Evolutionary conservation across 257 asterid species (phyloP), one percentile per base, ranked within the genome.

Genomic region (Cruciata laevipes): DNA sequence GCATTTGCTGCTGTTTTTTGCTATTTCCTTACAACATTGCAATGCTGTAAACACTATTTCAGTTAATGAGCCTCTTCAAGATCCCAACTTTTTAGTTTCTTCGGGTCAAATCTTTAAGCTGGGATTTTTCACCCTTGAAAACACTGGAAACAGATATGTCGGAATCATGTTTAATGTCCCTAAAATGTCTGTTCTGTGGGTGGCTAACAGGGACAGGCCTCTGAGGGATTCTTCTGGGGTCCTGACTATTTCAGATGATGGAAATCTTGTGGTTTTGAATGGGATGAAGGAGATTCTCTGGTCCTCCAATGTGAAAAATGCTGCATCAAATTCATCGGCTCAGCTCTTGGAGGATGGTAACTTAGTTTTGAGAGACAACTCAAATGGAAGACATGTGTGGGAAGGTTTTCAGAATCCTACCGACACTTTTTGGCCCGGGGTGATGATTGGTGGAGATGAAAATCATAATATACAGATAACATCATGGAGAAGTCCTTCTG

Each of bases 361-460:
- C 25, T 79, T 86, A 2, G 72, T 83, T 3, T 67, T 86, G 16
- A 37, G 25, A 27, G 86, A 80, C 2, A 57, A 3, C 32, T 47
- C 72, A 3, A 70, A 66, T 5, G 81, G 77, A 0, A 44, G 3
- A 1, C 3, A 30, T 1, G 1, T 83, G 4, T 85, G 91, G 91
- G 87, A 85, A 69, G 79, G 87, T 31, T 73, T 73, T 73, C 18
- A 58, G 25, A 67, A 74, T n/a, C 85, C 82, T 1, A 27, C 68
- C 0, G 80, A 84, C 71, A 40, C 81, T 12, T 73, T 76, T 11
- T 2, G 83, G 33, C 81, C 77, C 35, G n/a, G 69, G 0, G 77
- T 85, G 91, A 64, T 71, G 27, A 63, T 83, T 49, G 72, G 68
- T 4, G 69, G 57, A 65, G 21, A 1, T 57, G 62, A 23, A 57